Conservation (phyloP, 1,139 yeast species). For the Saccharomyces hybrid region DNA sequence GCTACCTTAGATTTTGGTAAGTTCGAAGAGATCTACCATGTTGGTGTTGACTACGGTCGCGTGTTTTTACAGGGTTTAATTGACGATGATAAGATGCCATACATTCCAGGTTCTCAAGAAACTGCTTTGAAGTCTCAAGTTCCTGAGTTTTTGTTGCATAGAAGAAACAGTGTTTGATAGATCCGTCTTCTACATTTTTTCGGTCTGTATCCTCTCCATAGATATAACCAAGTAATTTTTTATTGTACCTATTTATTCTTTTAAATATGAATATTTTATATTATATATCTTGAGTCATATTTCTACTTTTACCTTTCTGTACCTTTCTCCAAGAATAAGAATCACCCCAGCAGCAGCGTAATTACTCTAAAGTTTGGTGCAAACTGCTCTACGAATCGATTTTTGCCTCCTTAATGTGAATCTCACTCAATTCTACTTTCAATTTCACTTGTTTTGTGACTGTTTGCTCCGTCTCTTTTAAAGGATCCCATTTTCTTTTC, state of each 20-base stretch:
- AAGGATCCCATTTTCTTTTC: constrained; percentile 14
- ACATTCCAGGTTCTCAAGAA: constrained; percentile 45
- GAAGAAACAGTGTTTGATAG: constrained; percentile 55
- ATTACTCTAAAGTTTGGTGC: not conserved
- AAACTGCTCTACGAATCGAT: constrained; percentile 9
- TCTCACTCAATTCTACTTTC: not conserved
- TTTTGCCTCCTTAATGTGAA: constrained; percentile 20
- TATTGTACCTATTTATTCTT: constrained; percentile 9
- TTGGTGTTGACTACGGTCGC: constrained; percentile 75
- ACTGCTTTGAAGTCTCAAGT: constrained; percentile 9
- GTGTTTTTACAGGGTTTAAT: constrained; percentile 48
- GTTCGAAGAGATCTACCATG: constrained; percentile 79
- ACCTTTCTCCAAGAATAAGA: not conserved
- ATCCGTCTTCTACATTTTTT: not conserved
- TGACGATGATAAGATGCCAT: constrained; percentile 47
- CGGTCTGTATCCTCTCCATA: not conserved
- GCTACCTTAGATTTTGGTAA: constrained; percentile 90
- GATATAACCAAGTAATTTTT: constrained; percentile 7
- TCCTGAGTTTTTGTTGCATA: constrained; percentile 32
- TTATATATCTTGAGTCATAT: not conserved
- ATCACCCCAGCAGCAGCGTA: not conserved
- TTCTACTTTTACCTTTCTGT: not conserved
- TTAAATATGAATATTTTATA: not conserved
- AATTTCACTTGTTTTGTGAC: not conserved
- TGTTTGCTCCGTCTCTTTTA: not conserved